A percentile compares a stretch with the other conserved stretches of the same genome.
These are phyloP conservation scores for Ceratorhiza oryzae-sativae DNA, from an alignment of 1,284 basidiomycete species.

Conservation along the genomic window DNA sequence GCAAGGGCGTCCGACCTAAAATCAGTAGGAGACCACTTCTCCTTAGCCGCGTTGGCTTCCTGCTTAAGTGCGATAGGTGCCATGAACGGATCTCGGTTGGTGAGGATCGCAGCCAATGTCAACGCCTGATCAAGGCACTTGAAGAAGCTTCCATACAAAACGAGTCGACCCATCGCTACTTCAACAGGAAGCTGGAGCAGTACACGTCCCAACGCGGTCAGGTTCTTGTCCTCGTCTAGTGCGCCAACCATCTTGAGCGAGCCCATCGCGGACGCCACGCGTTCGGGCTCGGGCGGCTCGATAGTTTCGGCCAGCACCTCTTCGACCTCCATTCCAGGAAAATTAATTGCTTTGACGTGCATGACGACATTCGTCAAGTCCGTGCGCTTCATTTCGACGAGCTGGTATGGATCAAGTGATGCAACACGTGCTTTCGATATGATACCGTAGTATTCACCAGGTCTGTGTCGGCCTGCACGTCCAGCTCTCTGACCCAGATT, in stretches of 20 bases:
- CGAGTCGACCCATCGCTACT: constrained; percentile 87
- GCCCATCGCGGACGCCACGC: constrained; percentile 83
- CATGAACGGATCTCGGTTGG: constrained; percentile 91
- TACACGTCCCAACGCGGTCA: constrained; percentile 89
- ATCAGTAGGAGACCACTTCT: constrained; percentile 76
- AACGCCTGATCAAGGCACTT: constrained; percentile 89
- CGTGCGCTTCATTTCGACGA: constrained; percentile 96
- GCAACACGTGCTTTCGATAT: constrained; percentile 71
- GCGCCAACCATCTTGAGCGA: constrained; percentile 89
- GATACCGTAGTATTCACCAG: constrained; percentile 92
- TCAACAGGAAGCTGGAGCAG: constrained; percentile 91
- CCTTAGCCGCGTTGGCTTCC: constrained; percentile 74
- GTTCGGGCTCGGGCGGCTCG: constrained; percentile 84
- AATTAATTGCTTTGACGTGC: constrained; percentile 97
- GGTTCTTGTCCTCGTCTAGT: constrained; percentile 75
- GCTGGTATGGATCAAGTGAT: constrained; percentile 80
- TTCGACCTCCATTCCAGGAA: constrained; percentile 86
- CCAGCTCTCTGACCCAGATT: constrained; percentile 94
- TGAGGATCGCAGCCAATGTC: constrained; percentile 88
- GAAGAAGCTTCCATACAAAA: constrained; percentile 93
- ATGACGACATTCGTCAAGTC: constrained; percentile 91
- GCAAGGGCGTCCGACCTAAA: constrained; percentile 90
- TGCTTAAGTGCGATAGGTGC: constrained; percentile 75
- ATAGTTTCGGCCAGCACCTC: constrained; percentile 87
- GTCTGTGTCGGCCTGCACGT: constrained; percentile 89